Base-by-base conservation (phyloP, 2,329 filamentous ascomycete genomes). In the Lasiodiplodia citricola region DNA sequence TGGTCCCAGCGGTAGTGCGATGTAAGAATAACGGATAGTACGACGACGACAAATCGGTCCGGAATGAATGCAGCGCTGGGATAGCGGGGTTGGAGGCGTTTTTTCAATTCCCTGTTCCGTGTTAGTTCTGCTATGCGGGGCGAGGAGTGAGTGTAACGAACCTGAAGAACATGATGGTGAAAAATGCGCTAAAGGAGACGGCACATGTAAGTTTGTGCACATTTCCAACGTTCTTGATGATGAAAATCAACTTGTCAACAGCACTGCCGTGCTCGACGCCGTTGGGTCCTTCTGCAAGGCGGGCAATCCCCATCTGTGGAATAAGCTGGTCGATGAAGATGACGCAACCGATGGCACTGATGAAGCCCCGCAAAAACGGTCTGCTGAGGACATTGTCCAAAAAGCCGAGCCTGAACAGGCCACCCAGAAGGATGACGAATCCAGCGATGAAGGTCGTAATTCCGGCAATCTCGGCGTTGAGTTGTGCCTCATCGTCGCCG, bases 281-380 rank as follows among this genome's bases (percentile, higher is more conserved):
- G 2, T 83, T 83, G 2, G 79, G 77, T 18, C 90, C 81, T 65
- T 88, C 88, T 0, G 94, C 92, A 21, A 89, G 80, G 1, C 85
- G 82, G 47, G 85, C 86, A 25, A 99, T 85, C 0, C 96, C 96
- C 74, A 97, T 86, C 79, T 98, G 94, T 0, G 95, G 94, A 66
- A 97, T 92, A 55, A 97, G 83, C 80, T 99, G 96, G 78, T 98
- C 96, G 44, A 98, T 93, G 50, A 96, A 89, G 77, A 99, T 98
- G 72, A 98, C 94, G 68, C 97, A 92, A 60, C 96, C 96, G 77
- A 99, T 96, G 63, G 96, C 96, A 68, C 93, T 97, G 80, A 99
- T 97, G 82, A 99, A 99, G 0, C 96, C 96, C 70, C 96, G 87
- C 68, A 98, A 82, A 74, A 99, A 98, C 0, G 96, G 96, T 41